Conservation (phyloP, 768 basidiomycete genomes). For the Boletellus emodensis region DNA sequence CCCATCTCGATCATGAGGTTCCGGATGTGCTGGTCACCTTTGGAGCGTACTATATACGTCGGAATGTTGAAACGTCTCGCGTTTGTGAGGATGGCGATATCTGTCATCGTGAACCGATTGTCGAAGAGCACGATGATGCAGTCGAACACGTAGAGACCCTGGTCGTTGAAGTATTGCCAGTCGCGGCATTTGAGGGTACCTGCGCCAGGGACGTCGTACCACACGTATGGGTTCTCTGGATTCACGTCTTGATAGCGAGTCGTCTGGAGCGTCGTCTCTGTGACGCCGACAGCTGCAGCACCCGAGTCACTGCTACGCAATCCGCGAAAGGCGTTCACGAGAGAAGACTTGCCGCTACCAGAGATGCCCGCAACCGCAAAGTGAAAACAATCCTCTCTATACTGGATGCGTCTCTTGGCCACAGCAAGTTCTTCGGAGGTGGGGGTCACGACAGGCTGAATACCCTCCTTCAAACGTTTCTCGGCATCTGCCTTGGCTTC, state of each 20-base stretch:
- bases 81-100: conserved; percentile 17
- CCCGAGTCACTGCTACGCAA: conserved; percentile 16
- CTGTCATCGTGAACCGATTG: conserved; percentile 22
- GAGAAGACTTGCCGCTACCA: conserved; percentile 37
- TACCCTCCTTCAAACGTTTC: conserved; percentile 18
- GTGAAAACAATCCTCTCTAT: conserved; percentile 29
- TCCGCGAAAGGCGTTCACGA: conserved; percentile 36
- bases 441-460: conserved; percentile 20
- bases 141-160: conserved; percentile 25
- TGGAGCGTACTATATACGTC: conserved; percentile 22
- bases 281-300: conserved; percentile 17
- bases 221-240: conserved; percentile 13
- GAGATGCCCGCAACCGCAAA: conserved; percentile 33
- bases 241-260: conserved; percentile 15
- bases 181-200: conserved; percentile 17
- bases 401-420: conserved; percentile 19
- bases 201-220: conserved; percentile 24
- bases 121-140: conserved; percentile 22
- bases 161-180: conserved; percentile 23
- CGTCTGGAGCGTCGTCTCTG: conserved; percentile 17
- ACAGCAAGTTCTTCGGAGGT: conserved; percentile 8
- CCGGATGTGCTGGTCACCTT: conserved; percentile 21
- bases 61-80: conserved; percentile 16
- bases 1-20: conserved; percentile 19
- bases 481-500: conserved; percentile 18